phyloP scores from a whole-genome alignment of 2,329 filamentous ascomycete species.

The Coniochaeta sp. region DNA sequence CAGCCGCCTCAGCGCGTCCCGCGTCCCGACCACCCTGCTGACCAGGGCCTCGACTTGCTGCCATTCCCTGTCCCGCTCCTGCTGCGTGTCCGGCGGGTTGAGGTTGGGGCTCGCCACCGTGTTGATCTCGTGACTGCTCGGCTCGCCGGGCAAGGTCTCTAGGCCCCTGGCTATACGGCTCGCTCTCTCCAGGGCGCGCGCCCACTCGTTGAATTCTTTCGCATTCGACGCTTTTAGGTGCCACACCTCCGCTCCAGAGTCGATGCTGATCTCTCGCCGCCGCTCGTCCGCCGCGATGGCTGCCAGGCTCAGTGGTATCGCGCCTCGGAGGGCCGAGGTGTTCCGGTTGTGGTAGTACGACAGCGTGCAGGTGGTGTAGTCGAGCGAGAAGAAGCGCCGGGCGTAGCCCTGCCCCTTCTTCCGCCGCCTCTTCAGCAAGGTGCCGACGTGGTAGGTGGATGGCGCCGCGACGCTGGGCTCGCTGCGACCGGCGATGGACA shows the following conservation, averaged over 20 bases:
- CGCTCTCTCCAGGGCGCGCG: conserved; percentile 73
- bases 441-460: conserved; percentile 68
- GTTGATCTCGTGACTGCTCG: conserved; percentile 3
- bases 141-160: conserved; percentile 26
- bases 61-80: conserved; percentile 76
- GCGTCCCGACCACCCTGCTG: conserved; percentile 75
- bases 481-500: conserved; percentile 45
- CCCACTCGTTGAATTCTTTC: conserved; percentile 85
- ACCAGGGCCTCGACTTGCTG: conserved; percentile 77
- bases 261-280: conserved; percentile 86
- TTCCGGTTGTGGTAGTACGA: conserved; percentile 96
- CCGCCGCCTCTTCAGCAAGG: conserved; percentile 79
- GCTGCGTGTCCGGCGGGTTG: conserved; percentile 22
- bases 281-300: conserved; percentile 86
- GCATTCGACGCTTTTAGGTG: conserved; percentile 77
- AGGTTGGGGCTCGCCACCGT: conserved; percentile 13
- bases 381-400: conserved; percentile 88
- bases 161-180: conserved; percentile 56
- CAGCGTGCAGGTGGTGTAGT: conserved; percentile 87
- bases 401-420: conserved; percentile 94
- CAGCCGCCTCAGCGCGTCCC: conserved; percentile 79
- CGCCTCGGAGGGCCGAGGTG: conserved; percentile 83
- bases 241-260: conserved; percentile 96
- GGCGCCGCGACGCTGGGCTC: conserved; percentile 32
- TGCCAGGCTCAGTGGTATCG: conserved; percentile 84